These are phyloP conservation scores for Hyaloscypha hepaticicola DNA, from an alignment of 495 filamentous ascomycete genomes.

Conservation along the genomic window DNA sequence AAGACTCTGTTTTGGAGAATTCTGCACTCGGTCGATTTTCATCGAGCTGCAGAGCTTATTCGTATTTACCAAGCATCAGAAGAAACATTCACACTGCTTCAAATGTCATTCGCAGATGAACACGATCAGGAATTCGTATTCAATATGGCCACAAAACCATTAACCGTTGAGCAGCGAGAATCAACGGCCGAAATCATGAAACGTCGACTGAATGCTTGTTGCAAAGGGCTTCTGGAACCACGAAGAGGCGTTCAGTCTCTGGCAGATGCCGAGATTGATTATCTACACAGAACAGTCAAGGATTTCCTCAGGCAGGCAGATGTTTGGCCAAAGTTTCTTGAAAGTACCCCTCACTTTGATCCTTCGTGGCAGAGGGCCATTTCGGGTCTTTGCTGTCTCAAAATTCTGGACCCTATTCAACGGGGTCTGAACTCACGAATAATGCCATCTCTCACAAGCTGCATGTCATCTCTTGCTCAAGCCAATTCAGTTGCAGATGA, in stretches of 20 bases:
- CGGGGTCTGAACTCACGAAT: too few species aligned
- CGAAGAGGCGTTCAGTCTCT: too few species aligned
- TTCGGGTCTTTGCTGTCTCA: too few species aligned
- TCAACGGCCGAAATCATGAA: not conserved
- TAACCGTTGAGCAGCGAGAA: not conserved
- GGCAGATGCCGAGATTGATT: not conserved
- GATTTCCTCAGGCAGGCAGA: not conserved
- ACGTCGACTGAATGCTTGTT: not conserved
- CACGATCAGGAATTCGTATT: not conserved
- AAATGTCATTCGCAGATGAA: not conserved
- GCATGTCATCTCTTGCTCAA: too few species aligned
- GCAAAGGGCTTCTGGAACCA: not conserved
- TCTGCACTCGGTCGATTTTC: not conserved
- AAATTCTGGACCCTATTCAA: too few species aligned
- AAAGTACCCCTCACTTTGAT: too few species aligned
- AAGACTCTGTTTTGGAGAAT: slow-evolving; percentile 4
- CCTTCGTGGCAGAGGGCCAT: too few species aligned
- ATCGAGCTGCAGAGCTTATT: slow-evolving; percentile 8
- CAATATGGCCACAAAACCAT: not conserved
- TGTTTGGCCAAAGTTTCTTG: too few species aligned
- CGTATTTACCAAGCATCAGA: not conserved
- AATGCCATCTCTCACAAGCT: too few species aligned
- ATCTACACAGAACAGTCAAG: not conserved
- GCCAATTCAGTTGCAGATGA: too few species aligned
- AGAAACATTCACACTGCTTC: not conserved